Percentiles rank a stretch among this genome's conserved stretches.
phyloP scores from a whole-genome alignment of 257 asterid genomes.

The Paulownia fortunei region DNA sequence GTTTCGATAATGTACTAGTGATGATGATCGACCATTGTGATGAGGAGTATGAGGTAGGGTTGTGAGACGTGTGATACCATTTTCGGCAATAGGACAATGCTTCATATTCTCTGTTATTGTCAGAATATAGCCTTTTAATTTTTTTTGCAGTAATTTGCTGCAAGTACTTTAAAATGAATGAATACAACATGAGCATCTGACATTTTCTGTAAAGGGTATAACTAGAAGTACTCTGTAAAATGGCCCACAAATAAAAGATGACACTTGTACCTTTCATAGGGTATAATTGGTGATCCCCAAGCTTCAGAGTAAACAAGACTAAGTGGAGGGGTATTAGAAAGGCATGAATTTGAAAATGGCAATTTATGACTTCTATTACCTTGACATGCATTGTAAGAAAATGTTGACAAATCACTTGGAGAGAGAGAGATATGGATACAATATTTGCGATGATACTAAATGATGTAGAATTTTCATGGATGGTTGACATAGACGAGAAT shows the following conservation, averaged over 20 bases:
- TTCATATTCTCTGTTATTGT: background rate
- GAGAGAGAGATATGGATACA: too few relatives aligned
- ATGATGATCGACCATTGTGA: conserved; percentile 24
- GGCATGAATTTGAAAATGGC: background rate
- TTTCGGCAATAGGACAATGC: background rate
- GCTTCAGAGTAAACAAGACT: background rate
- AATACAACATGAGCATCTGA: background rate
- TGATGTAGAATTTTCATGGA: background rate
- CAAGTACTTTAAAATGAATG: background rate
- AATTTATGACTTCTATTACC: background rate
- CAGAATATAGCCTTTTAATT: background rate
- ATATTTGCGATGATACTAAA: background rate
- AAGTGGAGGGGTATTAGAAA: background rate
- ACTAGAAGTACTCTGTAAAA: conserved; percentile 24
- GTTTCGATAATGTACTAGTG: conserved; percentile 23
- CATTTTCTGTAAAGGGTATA: conserved; percentile 18
- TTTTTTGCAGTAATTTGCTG: background rate
- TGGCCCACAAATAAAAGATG: conserved; percentile 24
- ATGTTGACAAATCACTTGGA: background rate
- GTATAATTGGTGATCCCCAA: background rate
- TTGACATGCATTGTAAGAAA: background rate
- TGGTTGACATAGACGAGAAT: background rate
- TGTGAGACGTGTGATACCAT: conserved; percentile 28
- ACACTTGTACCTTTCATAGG: conserved; percentile 1
- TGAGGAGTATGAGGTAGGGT: conserved; percentile 29